Base-by-base conservation (phyloP, 2,329 filamentous ascomycete species). In the Sporothrix schenckii region DNA sequence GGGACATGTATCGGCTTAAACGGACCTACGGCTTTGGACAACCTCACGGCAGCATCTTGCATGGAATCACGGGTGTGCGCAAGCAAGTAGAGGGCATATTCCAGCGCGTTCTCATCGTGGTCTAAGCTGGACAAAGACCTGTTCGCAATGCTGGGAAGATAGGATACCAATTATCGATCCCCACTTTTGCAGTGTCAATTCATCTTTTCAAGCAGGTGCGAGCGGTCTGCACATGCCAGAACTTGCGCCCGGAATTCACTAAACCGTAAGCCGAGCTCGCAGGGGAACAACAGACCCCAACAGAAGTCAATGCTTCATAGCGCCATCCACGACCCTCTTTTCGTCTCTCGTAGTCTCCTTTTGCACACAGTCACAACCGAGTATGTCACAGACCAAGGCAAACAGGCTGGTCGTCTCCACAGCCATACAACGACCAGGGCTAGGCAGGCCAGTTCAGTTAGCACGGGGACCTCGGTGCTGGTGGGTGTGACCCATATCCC, bases 191-290 rank as follows among this genome's bases (percentile, higher is more conserved):
- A 44, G 19, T 30, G 4, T 13, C 14, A 11, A 27, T 24, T 16
- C 24, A 24, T 13, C 10, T 14, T 47, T 27, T 54, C n/a, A 14
- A 13, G 52, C 24, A 16, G 24, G 52, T 54, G 24, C 24, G 21
- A 13, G 9, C 39, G 9, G 41, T 66, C 54, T 65, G 61, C 69
- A 70, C 52, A 53, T 70, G 69, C 61, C 24, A 60, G 11, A 21
- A 27, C n/a, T 24, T 67, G 69, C 44, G 16, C 49, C 69, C 69
- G 69, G 69, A 24, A 68, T 24, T 24, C 54, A 68, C 65, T 70
- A 70, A 68, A 49, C 69, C 69, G 69, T 68, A 54, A 63, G 69
- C 69, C 69, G 69, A 70, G 65, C 69, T 63, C 27, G 53, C 14
- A 39, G 63, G 49, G 41, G 44, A 65, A 53, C 56, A 53, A 54